Percentiles rank a stretch among this genome's conserved stretches.
Evolutionary conservation across 2,329 filamentous ascomycete genomes (phyloP).

Genomic region (Alternaria solani): DNA sequence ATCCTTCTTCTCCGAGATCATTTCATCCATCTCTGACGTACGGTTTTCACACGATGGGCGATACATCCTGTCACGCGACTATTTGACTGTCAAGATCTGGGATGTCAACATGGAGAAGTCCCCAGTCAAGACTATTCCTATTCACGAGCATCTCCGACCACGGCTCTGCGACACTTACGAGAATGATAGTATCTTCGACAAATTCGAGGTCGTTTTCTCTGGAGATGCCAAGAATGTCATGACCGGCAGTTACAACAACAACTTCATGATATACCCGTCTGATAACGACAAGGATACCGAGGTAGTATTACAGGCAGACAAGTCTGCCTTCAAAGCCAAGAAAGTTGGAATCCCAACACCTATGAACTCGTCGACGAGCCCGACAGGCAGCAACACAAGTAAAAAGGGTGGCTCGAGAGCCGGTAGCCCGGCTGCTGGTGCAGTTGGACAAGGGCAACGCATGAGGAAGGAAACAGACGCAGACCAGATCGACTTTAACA

Average conservation of each 20-base stretch:
- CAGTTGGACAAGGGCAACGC: slow-evolving; percentile 79
- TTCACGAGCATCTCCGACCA: slow-evolving; percentile 94
- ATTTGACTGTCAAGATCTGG: slow-evolving; percentile 99
- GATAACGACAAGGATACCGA: slow-evolving; percentile 96
- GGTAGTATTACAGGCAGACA: slow-evolving; percentile 96
- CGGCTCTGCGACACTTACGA: slow-evolving; percentile 97
- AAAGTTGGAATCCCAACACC: slow-evolving; percentile 98
- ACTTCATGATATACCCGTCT: slow-evolving; percentile 99
- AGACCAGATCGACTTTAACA: slow-evolving; percentile 99
- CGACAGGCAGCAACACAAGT: slow-evolving; percentile 70
- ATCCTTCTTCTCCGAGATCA: slow-evolving; percentile 99
- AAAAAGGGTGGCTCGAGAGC: slow-evolving; percentile 92
- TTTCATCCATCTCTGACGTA: slow-evolving; percentile 98
- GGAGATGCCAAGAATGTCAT: slow-evolving; percentile 99
- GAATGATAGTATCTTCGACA: slow-evolving; percentile 99
- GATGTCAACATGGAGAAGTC: slow-evolving; percentile 99
- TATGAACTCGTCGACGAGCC: slow-evolving; percentile 83
- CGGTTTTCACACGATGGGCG: slow-evolving; percentile 96
- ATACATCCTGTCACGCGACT: slow-evolving; percentile 97
- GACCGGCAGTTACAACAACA: slow-evolving; percentile 99
- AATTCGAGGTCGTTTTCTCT: slow-evolving; percentile 99
- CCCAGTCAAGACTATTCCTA: slow-evolving; percentile 97
- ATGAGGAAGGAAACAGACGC: slow-evolving; percentile 99
- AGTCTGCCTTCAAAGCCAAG: slow-evolving; percentile 99
- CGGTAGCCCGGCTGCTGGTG: slow-evolving; percentile 80